Evolutionary conservation across 495 filamentous ascomycete genomes (phyloP).

Genomic region (Xylaria scruposa): DNA sequence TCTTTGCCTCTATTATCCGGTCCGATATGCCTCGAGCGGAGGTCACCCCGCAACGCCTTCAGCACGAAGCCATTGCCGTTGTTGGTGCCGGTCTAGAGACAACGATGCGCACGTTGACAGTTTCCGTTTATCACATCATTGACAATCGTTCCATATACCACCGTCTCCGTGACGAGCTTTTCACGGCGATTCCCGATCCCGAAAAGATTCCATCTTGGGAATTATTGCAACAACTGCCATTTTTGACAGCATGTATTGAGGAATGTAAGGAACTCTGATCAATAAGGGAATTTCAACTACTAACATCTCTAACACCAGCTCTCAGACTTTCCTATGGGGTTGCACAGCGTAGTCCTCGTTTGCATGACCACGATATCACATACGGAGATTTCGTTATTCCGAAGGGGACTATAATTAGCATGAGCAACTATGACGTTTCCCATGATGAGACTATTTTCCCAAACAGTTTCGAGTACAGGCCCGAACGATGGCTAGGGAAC

Average conservation of each 20-base stretch:
- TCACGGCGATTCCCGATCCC: background rate
- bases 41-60: slow-evolving; percentile 1
- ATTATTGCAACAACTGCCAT: background rate
- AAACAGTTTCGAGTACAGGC: slow-evolving; percentile 6
- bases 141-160: background rate
- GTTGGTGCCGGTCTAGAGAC: slow-evolving; percentile 12
- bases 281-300: background rate
- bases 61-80: background rate
- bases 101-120: background rate
- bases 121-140: background rate
- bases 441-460: slow-evolving; percentile 6
- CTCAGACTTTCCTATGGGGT: background rate
- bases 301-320: slow-evolving; percentile 7
- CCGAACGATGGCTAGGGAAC: slow-evolving; percentile 13
- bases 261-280: slow-evolving; percentile 5
- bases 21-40: background rate
- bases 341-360: background rate
- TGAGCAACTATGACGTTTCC: background rate
- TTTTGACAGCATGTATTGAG: background rate
- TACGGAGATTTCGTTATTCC: slow-evolving; percentile 9
- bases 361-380: background rate
- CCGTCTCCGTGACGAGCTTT: slow-evolving; percentile 3
- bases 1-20: slow-evolving; percentile 1
- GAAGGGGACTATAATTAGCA: background rate
- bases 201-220: background rate